Conservation (phyloP, 768 basidiomycete genomes). For the Auricularia sp. region DNA sequence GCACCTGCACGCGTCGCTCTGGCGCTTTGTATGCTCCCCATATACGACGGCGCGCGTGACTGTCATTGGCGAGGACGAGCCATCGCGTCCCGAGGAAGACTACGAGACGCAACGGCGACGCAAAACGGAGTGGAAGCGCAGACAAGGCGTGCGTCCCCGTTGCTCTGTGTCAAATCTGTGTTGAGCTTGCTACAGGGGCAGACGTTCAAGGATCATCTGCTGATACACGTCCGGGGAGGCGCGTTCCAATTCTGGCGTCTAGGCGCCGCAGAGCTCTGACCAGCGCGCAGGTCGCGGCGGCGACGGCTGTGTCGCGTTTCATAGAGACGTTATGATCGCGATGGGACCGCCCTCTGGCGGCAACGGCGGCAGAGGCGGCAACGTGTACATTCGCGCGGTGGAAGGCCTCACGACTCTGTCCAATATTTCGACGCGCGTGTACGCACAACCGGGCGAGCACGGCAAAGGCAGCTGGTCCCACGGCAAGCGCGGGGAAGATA, state of each 20-base stretch:
- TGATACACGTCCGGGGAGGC: background rate
- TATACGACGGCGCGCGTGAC: background rate
- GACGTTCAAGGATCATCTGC: background rate
- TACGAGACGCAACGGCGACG: conserved; percentile 36
- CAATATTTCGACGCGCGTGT: conserved; percentile 55
- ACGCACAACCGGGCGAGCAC: conserved; percentile 53
- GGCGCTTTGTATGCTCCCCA: background rate
- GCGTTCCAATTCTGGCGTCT: conserved; percentile 6
- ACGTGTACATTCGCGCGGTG: conserved; percentile 76
- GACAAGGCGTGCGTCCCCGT: conserved; percentile 19
- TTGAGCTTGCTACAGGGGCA: background rate
- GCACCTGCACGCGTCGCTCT: background rate
- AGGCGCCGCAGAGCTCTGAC: conserved; percentile 9
- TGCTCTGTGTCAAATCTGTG: no score
- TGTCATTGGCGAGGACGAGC: background rate
- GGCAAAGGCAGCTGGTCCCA: conserved; percentile 86
- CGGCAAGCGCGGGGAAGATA: conserved; percentile 62
- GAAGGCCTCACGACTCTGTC: conserved; percentile 69
- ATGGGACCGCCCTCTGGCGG: conserved; percentile 89
- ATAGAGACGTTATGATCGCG: conserved; percentile 77
- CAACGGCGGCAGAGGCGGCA: conserved; percentile 81
- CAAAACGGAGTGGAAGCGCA: conserved; percentile 66
- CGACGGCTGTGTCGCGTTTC: conserved; percentile 85
- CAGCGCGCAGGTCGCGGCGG: conserved; percentile 66
- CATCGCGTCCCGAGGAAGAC: conserved; percentile 13